Evolutionary conservation across 345 rosid genomes (phyloP).

Genomic region (Diplotaxis tenuifolia): DNA sequence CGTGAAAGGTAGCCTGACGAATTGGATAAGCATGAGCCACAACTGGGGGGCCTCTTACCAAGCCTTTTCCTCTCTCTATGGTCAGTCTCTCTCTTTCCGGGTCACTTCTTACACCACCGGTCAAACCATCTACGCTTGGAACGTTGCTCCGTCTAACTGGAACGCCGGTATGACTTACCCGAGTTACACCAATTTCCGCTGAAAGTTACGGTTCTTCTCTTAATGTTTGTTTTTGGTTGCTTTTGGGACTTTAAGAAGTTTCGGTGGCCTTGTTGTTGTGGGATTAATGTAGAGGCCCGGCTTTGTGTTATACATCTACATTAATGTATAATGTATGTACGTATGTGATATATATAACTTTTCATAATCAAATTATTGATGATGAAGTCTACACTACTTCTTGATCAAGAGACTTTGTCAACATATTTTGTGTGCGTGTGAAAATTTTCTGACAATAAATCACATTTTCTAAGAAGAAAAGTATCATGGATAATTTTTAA

Average conservation of each 20-base stretch:
- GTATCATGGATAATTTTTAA: not conserved
- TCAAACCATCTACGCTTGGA: constrained; percentile 32
- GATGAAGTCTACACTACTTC: constrained; percentile 15
- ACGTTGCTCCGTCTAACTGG: constrained; percentile 40
- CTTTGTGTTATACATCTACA: constrained; percentile 26
- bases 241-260: constrained; percentile 14
- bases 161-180: constrained; percentile 27
- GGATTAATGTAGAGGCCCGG: constrained; percentile 27
- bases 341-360: constrained; percentile 17
- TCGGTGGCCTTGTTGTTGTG: constrained; percentile 31
- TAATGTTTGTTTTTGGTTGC: not conserved
- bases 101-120: constrained; percentile 54
- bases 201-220: not conserved
- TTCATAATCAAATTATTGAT: constrained; percentile 2
- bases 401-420: constrained; percentile 7
- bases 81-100: constrained; percentile 77
- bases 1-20: constrained; percentile 71
- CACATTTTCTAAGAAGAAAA: not conserved
- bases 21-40: constrained; percentile 85
- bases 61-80: constrained; percentile 66
- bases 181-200: constrained; percentile 29
- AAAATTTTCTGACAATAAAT: not conserved
- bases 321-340: constrained; percentile 15
- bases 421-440: not conserved
- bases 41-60: constrained; percentile 94